Conservation (phyloP, 208 protist species). For the Polymyxa betae region DNA sequence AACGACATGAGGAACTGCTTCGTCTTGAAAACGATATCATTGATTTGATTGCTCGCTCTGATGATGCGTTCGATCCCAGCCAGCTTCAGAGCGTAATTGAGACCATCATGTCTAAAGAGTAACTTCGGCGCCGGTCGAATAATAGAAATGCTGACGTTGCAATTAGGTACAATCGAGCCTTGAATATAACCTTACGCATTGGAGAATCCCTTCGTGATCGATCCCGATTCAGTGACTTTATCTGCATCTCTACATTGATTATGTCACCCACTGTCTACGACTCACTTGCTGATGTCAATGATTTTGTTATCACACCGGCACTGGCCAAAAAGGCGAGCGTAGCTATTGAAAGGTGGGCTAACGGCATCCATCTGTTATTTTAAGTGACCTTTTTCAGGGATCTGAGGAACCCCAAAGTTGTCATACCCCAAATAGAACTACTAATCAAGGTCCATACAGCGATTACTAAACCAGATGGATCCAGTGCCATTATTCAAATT, state of each 20-base stretch:
- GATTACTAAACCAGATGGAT: background rate
- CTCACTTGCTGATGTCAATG: background rate
- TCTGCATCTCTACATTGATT: background rate
- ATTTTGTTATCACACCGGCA: background rate
- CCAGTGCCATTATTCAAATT: background rate
- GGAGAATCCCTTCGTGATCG: conserved; percentile 20
- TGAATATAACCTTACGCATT: background rate
- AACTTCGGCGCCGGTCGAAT: background rate
- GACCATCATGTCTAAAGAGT: conserved; percentile 21
- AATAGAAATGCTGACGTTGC: background rate
- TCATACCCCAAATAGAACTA: conserved; percentile 28
- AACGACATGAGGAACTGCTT: background rate
- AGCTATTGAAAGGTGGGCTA: background rate
- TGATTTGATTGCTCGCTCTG: background rate
- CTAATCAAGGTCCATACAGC: background rate
- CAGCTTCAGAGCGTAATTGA: background rate
- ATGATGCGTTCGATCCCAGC: conserved; percentile 11
- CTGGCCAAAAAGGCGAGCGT: conserved; percentile 43
- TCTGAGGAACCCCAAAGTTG: conserved; percentile 32
- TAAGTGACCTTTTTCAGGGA: background rate
- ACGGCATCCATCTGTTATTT: background rate
- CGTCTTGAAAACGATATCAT: background rate
- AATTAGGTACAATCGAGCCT: background rate
- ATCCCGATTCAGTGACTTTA: conserved; percentile 46
- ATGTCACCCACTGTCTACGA: conserved; percentile 33